Evolutionary conservation across 495 filamentous ascomycete genomes (phyloP).

Genomic region (Lophium mytilinum): DNA sequence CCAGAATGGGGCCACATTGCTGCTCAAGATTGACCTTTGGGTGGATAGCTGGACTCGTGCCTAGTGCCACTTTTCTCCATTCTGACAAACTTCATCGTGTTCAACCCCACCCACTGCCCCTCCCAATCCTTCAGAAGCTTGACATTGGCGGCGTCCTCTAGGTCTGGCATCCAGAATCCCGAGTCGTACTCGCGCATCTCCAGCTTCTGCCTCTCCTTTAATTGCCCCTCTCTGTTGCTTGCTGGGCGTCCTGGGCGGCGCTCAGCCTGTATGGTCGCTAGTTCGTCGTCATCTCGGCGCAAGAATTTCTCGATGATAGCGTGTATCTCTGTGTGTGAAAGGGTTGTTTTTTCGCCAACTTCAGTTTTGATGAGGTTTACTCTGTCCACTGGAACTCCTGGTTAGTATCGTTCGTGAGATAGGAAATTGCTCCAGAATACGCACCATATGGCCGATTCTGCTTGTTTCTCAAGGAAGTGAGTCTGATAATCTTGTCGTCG

Average conservation of each 20-base stretch:
- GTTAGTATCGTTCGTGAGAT: neutral
- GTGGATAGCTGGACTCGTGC: conserved; percentile 32
- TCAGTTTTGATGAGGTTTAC: conserved; percentile 63
- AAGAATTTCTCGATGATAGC: conserved; percentile 60
- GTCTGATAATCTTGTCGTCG: conserved; percentile 65
- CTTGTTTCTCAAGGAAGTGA: conserved; percentile 54
- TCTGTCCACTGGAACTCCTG: conserved; percentile 51
- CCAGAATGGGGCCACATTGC: neutral
- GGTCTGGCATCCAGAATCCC: conserved; percentile 70
- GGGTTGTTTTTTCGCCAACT: conserved; percentile 46
- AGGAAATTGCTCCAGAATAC: conserved; percentile 15
- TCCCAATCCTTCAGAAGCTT: conserved; percentile 50
- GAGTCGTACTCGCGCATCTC: conserved; percentile 76
- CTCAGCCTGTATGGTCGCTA: conserved; percentile 61
- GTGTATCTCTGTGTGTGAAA: conserved; percentile 50
- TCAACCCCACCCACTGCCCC: conserved; percentile 52
- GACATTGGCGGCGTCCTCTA: conserved; percentile 48
- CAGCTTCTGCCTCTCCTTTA: conserved; percentile 58
- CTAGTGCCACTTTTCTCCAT: conserved; percentile 25
- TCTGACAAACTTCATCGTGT: conserved; percentile 46
- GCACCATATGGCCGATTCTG: conserved; percentile 60
- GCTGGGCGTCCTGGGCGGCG: conserved; percentile 76
- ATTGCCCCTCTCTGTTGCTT: conserved; percentile 63
- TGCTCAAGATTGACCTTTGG: conserved; percentile 27
- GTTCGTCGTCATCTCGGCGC: conserved; percentile 68